Evolutionary conservation across 768 basidiomycete species (phyloP), one percentile per base, ranked within the genome.

Genomic region (Boletales sp.): DNA sequence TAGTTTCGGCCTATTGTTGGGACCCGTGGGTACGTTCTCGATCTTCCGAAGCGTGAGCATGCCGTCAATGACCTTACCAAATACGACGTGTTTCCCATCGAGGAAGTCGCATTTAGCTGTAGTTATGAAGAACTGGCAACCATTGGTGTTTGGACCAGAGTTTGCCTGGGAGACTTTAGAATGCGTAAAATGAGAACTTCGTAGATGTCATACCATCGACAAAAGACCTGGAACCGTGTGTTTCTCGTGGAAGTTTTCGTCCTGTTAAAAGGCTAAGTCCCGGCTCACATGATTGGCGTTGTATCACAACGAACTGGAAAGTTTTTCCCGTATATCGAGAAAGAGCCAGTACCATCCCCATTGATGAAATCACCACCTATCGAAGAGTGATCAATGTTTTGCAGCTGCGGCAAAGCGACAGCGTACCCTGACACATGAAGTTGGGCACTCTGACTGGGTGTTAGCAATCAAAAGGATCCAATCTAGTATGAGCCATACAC

Each of bases 91-190:
- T 67, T 94, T 92, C 56, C 84, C 90, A 64, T 99, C 94, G 39
- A 99, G 80, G 70, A 98, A 98, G 54, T 94, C 91, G 55, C 94
- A 95, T 58, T 90, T 87, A 9, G 84, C 90, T 2, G 91, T 94
- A 0, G 97, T 99, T 64, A 99, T 86, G 77, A 99, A 99, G 75
- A 98, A 99, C 82, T 92, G 93, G 67, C 91, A 94, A 3, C 94
- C 95, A 56, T 97, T 98, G 13, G 93, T 94, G 62, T 91, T 86
- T 3, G 88, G 81, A 6, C 95, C 95, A 0, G 94, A 97, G 70
- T 97, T 98, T 0, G 94, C 95, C 93, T 94, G 59, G 29, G 47
- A 19, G 19, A 47, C 2, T 42, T 53, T 29, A 54, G 34, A 10
- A 32, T 37, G 37, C 40, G 40, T 40, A 18, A 52, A 27, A 6